phyloP scores from a whole-genome alignment of 345 rosid genomes.

The Euphorbia pulcherrima region DNA sequence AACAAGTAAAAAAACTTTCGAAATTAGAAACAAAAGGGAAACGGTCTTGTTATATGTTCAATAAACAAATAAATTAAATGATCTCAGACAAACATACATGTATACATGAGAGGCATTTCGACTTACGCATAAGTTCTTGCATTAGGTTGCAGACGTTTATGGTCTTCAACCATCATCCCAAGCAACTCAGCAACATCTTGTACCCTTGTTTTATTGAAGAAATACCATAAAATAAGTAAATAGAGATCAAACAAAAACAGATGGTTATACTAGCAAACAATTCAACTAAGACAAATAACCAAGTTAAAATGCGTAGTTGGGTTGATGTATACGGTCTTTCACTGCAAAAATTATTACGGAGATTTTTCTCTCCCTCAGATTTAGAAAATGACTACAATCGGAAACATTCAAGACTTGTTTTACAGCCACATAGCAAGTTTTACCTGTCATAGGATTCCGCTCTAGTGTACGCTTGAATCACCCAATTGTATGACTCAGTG shows the following conservation, averaged over 20 bases:
- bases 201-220: constrained; percentile 50
- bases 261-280: background rate
- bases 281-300: background rate
- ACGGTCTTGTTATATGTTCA: constrained; percentile 10
- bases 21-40: background rate
- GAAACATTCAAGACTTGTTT: background rate
- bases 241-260: too few species aligned
- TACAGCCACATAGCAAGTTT: constrained; percentile 14
- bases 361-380: background rate
- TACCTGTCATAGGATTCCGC: constrained; percentile 97
- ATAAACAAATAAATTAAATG: constrained; percentile 7
- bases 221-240: constrained; percentile 2
- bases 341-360: background rate
- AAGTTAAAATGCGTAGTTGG: background rate
- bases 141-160: constrained; percentile 85
- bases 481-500: constrained; percentile 94
- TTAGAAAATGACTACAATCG: background rate
- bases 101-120: constrained; percentile 10
- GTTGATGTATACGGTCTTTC: background rate
- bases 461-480: constrained; percentile 92
- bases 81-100: constrained; percentile 11
- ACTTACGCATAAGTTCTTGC: constrained; percentile 83
- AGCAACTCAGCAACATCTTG: constrained; percentile 96
- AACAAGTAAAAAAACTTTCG: background rate
- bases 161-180: constrained; percentile 97